These are phyloP conservation scores for Phyllosticta citriasiana DNA, from an alignment of 2,329 filamentous ascomycete genomes.

Conservation along the genomic window DNA sequence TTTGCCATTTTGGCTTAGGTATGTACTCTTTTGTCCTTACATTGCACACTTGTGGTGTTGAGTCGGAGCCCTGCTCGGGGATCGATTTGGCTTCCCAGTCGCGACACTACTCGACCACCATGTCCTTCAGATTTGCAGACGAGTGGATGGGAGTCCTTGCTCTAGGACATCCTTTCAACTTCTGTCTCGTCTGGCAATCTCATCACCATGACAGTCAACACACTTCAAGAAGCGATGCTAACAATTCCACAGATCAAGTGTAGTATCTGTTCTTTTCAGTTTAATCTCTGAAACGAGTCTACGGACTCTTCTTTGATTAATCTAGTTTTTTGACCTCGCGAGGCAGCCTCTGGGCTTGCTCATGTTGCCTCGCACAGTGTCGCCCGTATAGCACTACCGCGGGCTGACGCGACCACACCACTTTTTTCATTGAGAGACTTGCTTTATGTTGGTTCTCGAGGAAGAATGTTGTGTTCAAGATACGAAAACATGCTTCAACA, in stretches of 20 bases:
- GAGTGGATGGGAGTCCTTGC: too few relatives aligned
- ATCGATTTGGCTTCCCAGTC: too few relatives aligned
- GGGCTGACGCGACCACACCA: slow-evolving; percentile 52
- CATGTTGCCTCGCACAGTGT: slow-evolving; percentile 57
- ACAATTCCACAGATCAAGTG: slow-evolving; percentile 56
- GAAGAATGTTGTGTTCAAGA: slow-evolving; percentile 13
- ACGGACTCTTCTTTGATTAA: slow-evolving; percentile 67
- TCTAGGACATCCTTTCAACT: too few relatives aligned
- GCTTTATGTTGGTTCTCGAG: slow-evolving; percentile 16
- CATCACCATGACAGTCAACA: too few relatives aligned
- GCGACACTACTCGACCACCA: too few relatives aligned
- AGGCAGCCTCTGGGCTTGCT: slow-evolving; percentile 61
- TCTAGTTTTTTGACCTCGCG: slow-evolving; percentile 60
- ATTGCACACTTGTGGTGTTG: too few relatives aligned
- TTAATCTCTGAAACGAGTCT: slow-evolving; percentile 85
- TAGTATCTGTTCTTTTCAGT: slow-evolving; percentile 97
- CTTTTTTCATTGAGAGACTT: slow-evolving; percentile 19
- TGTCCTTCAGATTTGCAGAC: too few relatives aligned
- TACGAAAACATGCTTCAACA: too few relatives aligned
- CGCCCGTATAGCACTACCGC: slow-evolving; percentile 67
- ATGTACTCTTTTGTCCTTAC: too few relatives aligned
- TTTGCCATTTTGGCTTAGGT: slow-evolving; percentile 53
- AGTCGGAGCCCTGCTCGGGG: too few relatives aligned
- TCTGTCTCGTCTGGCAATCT: too few relatives aligned
- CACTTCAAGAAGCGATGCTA: too few relatives aligned